A percentile compares a stretch with the other conserved stretches of the same genome.
Evolutionary conservation across 352 stramenopile species (phyloP).

Genomic region (Globisporangium nagaii): DNA sequence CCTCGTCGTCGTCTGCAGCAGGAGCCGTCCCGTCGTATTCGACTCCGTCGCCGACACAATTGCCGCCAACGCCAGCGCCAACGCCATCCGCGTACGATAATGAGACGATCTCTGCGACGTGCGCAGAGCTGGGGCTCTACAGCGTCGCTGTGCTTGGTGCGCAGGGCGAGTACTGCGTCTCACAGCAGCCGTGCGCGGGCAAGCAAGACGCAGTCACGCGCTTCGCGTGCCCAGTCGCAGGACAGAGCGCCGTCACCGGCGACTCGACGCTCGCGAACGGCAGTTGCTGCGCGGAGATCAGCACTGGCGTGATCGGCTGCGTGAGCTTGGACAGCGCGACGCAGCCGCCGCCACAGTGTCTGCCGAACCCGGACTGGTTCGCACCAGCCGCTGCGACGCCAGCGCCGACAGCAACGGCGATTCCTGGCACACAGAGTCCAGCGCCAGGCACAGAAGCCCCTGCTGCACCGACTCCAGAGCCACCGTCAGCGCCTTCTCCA

Average conservation of each 20-base stretch:
- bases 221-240: conserved; percentile 28
- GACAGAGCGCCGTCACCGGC: conserved; percentile 12
- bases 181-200: conserved; percentile 25
- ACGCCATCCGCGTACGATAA: background rate
- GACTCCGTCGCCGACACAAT: background rate
- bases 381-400: background rate
- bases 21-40: too few species aligned
- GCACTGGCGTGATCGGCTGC: conserved; percentile 27
- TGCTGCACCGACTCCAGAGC: too few species aligned
- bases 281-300: conserved; percentile 40
- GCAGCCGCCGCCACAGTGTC: conserved; percentile 12
- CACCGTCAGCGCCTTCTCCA: too few species aligned
- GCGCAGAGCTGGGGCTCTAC: conserved; percentile 9
- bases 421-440: too few species aligned
- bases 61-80: background rate
- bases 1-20: background rate
- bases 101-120: background rate
- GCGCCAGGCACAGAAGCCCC: too few species aligned
- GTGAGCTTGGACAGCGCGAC: conserved; percentile 12
- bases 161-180: conserved; percentile 33
- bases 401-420: too few species aligned
- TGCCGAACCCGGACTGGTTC: conserved; percentile 18
- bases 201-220: background rate
- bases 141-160: conserved; percentile 28
- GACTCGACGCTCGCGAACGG: conserved; percentile 12